Percentiles rank a stretch among this genome's conserved stretches.
phyloP scores from a whole-genome alignment of 2,329 filamentous ascomycete genomes.

The Diaporthe humulicola region DNA sequence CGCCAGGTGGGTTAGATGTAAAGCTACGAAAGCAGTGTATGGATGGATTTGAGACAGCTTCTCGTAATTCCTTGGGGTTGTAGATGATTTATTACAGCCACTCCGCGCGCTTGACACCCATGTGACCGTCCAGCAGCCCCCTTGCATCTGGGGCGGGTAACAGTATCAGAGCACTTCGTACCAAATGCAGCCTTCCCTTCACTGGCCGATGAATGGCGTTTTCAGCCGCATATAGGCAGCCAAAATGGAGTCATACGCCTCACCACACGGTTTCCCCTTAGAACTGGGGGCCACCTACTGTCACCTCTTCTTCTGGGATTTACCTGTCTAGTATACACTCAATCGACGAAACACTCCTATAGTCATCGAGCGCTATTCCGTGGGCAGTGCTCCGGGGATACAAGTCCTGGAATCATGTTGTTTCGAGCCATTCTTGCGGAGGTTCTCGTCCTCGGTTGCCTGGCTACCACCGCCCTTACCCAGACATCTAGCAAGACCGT shows the following conservation, averaged over 20 bases:
- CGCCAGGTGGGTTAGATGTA: too few relatives aligned
- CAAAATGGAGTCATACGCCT: not conserved
- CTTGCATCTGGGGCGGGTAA: not conserved
- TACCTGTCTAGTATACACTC: not conserved
- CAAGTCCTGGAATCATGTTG: conserved; percentile 8
- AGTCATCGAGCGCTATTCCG: not conserved
- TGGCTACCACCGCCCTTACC: not conserved
- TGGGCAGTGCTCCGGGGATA: not conserved
- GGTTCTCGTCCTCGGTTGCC: not conserved
- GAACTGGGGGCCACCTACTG: not conserved
- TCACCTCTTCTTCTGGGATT: too few relatives aligned
- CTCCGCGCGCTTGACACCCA: not conserved
- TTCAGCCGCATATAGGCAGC: conserved; percentile 28
- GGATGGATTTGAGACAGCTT: conserved; percentile 1
- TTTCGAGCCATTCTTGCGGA: not conserved
- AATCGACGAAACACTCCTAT: too few relatives aligned
- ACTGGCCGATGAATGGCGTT: not conserved
- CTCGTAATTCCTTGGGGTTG: not conserved
- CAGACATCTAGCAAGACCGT: not conserved
- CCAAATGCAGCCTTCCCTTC: not conserved
- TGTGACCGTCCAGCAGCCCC: not conserved
- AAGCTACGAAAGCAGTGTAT: too few relatives aligned
- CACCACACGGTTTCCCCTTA: not conserved
- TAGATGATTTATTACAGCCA: not conserved
- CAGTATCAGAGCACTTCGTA: not conserved